A percentile compares a stretch with the other conserved stretches of the same genome.
phyloP scores from a whole-genome alignment of 2,329 filamentous ascomycete species.

The Diaporthe caulivora region DNA sequence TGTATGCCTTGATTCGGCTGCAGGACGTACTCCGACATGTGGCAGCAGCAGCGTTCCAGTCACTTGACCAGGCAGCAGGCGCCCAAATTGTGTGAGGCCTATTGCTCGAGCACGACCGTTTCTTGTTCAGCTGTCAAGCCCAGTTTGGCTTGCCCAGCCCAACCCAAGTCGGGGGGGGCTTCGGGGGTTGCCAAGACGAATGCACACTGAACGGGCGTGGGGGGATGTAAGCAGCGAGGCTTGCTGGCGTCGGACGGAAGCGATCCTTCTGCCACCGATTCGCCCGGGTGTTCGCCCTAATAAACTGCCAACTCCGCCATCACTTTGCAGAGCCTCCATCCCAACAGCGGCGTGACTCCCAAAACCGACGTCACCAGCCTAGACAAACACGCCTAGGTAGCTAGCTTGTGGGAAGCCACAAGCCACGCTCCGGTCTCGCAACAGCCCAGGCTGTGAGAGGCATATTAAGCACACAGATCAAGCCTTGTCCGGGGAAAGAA shows the following conservation, averaged over 20 bases:
- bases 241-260: slow-evolving; percentile 25
- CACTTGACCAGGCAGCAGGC: slow-evolving; percentile 17
- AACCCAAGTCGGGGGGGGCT: slow-evolving; percentile 21
- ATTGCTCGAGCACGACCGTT: neutral
- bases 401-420: neutral
- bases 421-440: slow-evolving; percentile 4
- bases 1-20: slow-evolving; percentile 10
- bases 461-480: neutral
- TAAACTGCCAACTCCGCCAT: neutral
- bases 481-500: neutral
- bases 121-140: slow-evolving; percentile 17
- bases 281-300: slow-evolving; percentile 16
- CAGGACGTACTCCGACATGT: neutral
- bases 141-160: slow-evolving; percentile 10
- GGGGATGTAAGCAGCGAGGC: slow-evolving; percentile 21
- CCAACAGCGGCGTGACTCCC: neutral
- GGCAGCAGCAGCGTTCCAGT: slow-evolving; percentile 16
- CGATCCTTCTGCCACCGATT: neutral
- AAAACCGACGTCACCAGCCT: neutral
- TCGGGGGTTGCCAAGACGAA: slow-evolving; percentile 16
- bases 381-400: neutral
- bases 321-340: slow-evolving; percentile 20
- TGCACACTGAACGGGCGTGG: slow-evolving; percentile 2
- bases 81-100: slow-evolving; percentile 9
- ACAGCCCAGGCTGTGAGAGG: neutral